A percentile compares a stretch with the other conserved stretches of the same genome.
These are phyloP conservation scores for Suillus lakei DNA, from an alignment of 768 basidiomycete species.

Conservation along the genomic window DNA sequence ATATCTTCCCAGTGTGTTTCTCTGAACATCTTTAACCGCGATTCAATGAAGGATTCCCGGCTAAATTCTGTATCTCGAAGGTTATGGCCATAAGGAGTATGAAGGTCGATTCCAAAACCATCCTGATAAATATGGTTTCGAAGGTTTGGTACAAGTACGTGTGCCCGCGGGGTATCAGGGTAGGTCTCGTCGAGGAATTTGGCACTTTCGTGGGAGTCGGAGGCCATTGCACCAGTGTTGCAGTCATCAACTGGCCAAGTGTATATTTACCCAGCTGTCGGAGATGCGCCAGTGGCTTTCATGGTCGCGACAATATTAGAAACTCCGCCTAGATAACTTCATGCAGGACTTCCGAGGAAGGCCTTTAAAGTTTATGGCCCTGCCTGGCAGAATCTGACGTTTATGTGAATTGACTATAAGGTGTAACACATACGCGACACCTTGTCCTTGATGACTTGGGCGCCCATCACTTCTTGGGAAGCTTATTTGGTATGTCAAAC, in stretches of 20 bases:
- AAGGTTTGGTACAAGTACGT: neutral
- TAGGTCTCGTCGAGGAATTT: slow-evolving; percentile 52
- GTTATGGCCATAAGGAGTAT: neutral
- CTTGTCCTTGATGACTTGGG: slow-evolving; percentile 1
- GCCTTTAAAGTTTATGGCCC: slow-evolving; percentile 39
- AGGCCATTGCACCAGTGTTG: slow-evolving; percentile 35
- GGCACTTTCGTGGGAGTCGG: slow-evolving; percentile 49
- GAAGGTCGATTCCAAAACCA: neutral
- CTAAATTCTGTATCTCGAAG: neutral
- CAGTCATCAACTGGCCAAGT: slow-evolving; percentile 50
- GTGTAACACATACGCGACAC: neutral
- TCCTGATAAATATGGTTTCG: neutral
- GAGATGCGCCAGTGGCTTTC: slow-evolving; percentile 5
- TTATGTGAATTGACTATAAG: neutral
- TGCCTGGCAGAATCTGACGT: slow-evolving; percentile 34
- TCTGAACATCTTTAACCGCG: neutral
- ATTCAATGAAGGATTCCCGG: neutral
- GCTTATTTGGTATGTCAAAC: neutral
- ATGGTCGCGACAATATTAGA: slow-evolving; percentile 42
- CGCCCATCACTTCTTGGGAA: neutral
- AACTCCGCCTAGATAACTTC: slow-evolving; percentile 55
- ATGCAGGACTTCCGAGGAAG: slow-evolving; percentile 33
- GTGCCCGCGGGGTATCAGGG: slow-evolving; percentile 29
- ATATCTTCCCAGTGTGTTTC: neutral
- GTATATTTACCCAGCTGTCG: slow-evolving; percentile 28